Evolutionary conservation across 1,284 basidiomycete species (phyloP).

Genomic region (Anthracocystis panici-leucophaei): DNA sequence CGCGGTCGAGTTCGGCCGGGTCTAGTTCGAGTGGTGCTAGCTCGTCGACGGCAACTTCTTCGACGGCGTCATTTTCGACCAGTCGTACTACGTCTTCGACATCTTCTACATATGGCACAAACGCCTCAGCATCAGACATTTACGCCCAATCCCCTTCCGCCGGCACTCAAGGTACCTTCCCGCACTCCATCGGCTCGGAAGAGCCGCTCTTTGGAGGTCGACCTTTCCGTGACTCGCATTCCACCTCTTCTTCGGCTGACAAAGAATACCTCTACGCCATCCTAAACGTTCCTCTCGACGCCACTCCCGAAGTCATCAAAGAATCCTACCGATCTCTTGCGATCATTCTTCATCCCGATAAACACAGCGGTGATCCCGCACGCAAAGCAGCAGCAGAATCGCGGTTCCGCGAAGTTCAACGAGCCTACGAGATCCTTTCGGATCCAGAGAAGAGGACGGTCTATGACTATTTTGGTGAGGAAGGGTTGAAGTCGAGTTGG

Average conservation of each 20-base stretch:
- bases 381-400: conserved; percentile 76
- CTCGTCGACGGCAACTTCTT: conserved; percentile 13
- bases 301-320: conserved; percentile 78
- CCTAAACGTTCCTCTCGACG: conserved; percentile 77
- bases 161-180: conserved; percentile 24
- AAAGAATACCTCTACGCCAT: conserved; percentile 68
- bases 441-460: conserved; percentile 81
- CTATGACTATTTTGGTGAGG: conserved; percentile 81
- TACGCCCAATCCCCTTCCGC: conserved; percentile 38
- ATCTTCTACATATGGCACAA: not conserved
- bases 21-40: conserved; percentile 5
- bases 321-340: conserved; percentile 80
- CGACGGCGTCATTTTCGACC: conserved; percentile 14
- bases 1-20: not conserved
- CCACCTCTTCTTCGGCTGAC: conserved; percentile 10
- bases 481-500: conserved; percentile 73
- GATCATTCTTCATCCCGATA: conserved; percentile 86
- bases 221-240: conserved; percentile 60
- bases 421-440: conserved; percentile 79
- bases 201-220: conserved; percentile 66
- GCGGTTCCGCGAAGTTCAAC: conserved; percentile 80
- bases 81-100: not conserved
- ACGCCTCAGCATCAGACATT: conserved; percentile 10
- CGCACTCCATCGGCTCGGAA: conserved; percentile 41
- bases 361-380: conserved; percentile 75